These are phyloP conservation scores for Gracilaria domingensis DNA, from an alignment of 23 red algal genomes.

Conservation along the genomic window DNA sequence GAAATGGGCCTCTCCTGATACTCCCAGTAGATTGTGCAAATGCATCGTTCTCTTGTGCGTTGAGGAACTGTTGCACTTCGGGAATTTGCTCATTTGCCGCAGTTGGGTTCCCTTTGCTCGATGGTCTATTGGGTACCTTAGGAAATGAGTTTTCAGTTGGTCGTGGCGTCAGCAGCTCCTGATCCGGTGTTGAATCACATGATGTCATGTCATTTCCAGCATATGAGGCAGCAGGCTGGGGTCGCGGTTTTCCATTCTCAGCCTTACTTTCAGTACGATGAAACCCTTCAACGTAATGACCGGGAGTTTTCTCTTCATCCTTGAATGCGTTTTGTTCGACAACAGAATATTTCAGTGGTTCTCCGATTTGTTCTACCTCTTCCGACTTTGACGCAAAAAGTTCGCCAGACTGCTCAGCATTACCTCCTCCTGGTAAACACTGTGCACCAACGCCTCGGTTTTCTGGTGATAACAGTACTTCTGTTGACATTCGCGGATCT, in stretches of 20 bases:
- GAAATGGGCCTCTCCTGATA: background rate
- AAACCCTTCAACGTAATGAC: background rate
- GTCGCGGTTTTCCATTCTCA: background rate
- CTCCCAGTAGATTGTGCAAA: background rate
- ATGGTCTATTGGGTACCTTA: background rate
- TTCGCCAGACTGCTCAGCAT: constrained; percentile 2
- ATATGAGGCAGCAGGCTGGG: background rate
- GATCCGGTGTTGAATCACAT: background rate
- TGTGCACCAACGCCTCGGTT: background rate
- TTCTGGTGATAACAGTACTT: constrained; percentile 12
- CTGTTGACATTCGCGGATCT: background rate
- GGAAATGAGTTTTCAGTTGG: background rate
- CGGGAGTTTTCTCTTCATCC: background rate
- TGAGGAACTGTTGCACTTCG: background rate
- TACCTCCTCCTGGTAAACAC: background rate
- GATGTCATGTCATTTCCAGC: background rate
- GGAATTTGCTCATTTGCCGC: background rate
- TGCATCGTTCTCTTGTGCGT: background rate
- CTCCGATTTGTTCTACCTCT: constrained; percentile 5
- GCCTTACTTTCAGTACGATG: background rate
- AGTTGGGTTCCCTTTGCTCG: background rate
- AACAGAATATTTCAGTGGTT: background rate
- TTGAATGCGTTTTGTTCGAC: background rate
- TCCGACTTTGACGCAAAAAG: background rate
- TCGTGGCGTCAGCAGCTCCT: background rate